Evolutionary conservation across 331 rosid species (phyloP).

Genomic region (Acacia pycnantha): DNA sequence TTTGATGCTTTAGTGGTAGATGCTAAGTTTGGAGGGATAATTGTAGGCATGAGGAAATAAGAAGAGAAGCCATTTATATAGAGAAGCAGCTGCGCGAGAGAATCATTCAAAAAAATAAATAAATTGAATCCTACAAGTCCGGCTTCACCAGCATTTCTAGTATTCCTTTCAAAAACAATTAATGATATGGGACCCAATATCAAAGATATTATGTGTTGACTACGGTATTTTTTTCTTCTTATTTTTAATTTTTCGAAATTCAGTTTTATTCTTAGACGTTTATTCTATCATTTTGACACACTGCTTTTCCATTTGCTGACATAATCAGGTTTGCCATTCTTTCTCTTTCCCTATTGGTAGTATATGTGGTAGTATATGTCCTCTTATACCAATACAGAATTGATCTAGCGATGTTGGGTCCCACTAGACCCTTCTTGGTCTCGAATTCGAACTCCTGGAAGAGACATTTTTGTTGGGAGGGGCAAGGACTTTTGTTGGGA

Average conservation of each 20-base stretch:
- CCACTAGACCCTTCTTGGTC: rapidly evolving
- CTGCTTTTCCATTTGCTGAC: not conserved
- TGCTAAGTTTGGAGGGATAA: not conserved
- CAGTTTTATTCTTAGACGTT: too few species aligned
- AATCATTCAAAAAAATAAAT: too few species aligned
- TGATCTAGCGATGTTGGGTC: too few species aligned
- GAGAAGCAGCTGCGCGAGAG: not conserved
- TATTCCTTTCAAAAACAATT: not conserved
- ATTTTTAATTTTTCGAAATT: too few species aligned
- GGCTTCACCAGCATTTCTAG: too few species aligned
- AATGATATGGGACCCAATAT: not conserved
- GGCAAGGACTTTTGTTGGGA: too few species aligned
- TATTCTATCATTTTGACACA: not conserved
- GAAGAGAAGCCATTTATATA: not conserved
- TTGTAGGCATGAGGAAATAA: not conserved
- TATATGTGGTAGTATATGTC: too few species aligned
- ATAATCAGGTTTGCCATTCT: not conserved
- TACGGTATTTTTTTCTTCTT: too few species aligned
- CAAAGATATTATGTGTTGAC: not conserved
- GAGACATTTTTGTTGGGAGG: too few species aligned
- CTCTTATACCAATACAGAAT: not conserved
- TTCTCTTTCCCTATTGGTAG: not conserved
- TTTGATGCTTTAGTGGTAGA: too few species aligned
- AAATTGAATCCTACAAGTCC: too few species aligned
- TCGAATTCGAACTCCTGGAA: rapidly evolving